phyloP scores from a whole-genome alignment of 192 early-diverging fungal genomes.

The Coemansia pectinata region DNA sequence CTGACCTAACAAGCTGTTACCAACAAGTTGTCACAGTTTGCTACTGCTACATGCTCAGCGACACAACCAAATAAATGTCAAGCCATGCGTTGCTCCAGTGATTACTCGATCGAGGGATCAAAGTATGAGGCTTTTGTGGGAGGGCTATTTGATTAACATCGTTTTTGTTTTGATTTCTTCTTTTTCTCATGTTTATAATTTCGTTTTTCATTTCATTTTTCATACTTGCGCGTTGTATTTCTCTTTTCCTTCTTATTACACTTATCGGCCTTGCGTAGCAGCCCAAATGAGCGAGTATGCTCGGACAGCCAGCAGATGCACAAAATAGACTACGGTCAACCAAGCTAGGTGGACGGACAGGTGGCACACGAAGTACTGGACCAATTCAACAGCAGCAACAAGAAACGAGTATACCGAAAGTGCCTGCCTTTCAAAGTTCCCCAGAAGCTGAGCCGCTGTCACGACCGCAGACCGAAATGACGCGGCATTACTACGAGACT shows the following conservation, averaged over 20 bases:
- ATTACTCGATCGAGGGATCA: neutral
- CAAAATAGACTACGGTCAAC: constrained; percentile 19
- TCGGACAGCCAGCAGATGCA: constrained; percentile 20
- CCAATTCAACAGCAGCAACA: neutral
- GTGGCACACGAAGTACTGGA: constrained; percentile 6
- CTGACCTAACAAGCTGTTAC: no score
- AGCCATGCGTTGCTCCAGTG: neutral
- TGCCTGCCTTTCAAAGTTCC: neutral
- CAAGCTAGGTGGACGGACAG: neutral
- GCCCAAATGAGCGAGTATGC: constrained; percentile 10
- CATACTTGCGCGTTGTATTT: neutral
- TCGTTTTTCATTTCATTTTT: neutral
- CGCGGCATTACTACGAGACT: constrained; percentile 36
- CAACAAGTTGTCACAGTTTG: no score
- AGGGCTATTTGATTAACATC: neutral
- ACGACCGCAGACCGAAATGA: constrained; percentile 35
- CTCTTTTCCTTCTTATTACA: neutral
- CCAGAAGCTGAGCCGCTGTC: neutral
- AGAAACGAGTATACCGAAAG: neutral
- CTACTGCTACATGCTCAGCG: no score
- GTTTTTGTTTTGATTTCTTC: neutral
- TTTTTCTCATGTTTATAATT: neutral
- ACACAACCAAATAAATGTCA: neutral
- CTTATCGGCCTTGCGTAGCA: neutral
- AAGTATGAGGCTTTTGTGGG: neutral